Evolutionary conservation across 2,329 filamentous ascomycete genomes (phyloP).

Genomic region (Colletotrichum agaves): DNA sequence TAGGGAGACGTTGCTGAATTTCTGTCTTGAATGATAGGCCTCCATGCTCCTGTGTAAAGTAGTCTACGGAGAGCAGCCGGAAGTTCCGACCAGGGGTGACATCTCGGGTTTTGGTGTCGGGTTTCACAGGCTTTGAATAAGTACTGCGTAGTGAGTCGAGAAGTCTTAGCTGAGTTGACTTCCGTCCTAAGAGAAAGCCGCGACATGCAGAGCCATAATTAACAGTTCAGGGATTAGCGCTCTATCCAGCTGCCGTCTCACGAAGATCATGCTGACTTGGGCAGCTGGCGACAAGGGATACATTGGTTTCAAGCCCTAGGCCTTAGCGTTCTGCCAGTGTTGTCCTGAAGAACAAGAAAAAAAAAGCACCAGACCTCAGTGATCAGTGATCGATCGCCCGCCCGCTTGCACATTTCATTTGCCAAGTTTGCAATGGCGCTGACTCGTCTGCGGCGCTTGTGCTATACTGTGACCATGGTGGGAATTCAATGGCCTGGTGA

Average conservation of each 20-base stretch:
- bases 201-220: conserved; percentile 7
- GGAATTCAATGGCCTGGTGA: too few species aligned
- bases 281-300: neutral
- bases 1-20: neutral
- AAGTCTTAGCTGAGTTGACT: conserved; percentile 13
- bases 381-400: too few species aligned
- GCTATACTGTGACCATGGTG: neutral
- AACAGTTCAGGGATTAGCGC: neutral
- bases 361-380: neutral
- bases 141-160: conserved; percentile 3
- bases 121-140: neutral
- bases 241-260: neutral
- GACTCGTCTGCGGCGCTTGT: neutral
- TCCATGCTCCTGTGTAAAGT: neutral
- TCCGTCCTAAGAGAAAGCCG: conserved; percentile 1
- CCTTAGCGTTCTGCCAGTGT: neutral
- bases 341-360: neutral
- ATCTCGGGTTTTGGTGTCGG: neutral
- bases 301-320: conserved; percentile 11
- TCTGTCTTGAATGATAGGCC: neutral
- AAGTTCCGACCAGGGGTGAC: conserved; percentile 6
- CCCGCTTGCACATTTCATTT: neutral
- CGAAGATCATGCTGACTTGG: conserved; percentile 10
- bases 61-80: conserved; percentile 2
- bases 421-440: neutral